These are phyloP conservation scores for Astraeus odoratus DNA, from an alignment of 768 basidiomycete species.

Conservation along the genomic window DNA sequence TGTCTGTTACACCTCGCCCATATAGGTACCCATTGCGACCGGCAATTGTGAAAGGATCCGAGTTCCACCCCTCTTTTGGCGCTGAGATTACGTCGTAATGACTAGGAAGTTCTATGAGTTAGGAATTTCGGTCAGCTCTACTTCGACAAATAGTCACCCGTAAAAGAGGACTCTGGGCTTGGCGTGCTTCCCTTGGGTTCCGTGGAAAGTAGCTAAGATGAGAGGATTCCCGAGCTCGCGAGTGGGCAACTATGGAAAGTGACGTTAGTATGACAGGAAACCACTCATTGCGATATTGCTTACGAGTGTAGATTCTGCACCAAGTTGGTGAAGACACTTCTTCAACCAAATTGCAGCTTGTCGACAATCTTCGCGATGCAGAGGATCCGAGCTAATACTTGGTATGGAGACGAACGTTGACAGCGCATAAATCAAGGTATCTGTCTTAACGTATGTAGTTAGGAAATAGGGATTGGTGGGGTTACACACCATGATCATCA, in stretches of 20 bases:
- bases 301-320: constrained; percentile 74
- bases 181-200: constrained; percentile 48
- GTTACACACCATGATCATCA: constrained; percentile 17
- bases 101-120: constrained; percentile 30
- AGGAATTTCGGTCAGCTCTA: neutral
- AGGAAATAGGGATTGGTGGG: neutral
- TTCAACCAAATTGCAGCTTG: constrained; percentile 92
- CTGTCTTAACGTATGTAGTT: constrained; percentile 26
- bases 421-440: constrained; percentile 71
- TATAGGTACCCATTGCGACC: constrained; percentile 88
- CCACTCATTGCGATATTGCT: constrained; percentile 14
- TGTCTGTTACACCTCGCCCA: constrained; percentile 87
- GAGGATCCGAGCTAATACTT: constrained; percentile 67
- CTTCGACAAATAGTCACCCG: constrained; percentile 42
- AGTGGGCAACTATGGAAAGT: constrained; percentile 55
- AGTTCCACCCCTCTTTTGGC: constrained; percentile 64
- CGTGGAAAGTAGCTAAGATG: constrained; percentile 82
- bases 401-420: constrained; percentile 84
- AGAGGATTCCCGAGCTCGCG: constrained; percentile 77
- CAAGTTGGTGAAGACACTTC: constrained; percentile 82
- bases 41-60: constrained; percentile 75
- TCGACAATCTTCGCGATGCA: constrained; percentile 79
- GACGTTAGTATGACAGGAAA: neutral
- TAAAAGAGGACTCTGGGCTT: constrained; percentile 86
- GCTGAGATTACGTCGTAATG: constrained; percentile 98